phyloP scores from a whole-genome alignment of 2,329 filamentous ascomycete species.

The Aspergillus ustus region DNA sequence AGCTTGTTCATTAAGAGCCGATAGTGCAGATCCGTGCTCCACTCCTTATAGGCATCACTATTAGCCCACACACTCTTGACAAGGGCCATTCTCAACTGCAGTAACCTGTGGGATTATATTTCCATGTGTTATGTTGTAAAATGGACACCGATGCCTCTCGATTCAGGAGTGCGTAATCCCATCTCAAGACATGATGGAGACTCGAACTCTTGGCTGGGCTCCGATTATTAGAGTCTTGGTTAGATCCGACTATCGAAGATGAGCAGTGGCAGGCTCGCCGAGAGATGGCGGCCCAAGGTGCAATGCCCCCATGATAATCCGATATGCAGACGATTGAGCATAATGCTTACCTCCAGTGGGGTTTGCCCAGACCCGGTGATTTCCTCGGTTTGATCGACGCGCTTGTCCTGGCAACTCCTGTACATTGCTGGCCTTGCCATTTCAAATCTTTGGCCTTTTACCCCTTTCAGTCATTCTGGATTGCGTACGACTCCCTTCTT shows the following conservation, averaged over 20 bases:
- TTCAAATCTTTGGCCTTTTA: slow-evolving; percentile 6
- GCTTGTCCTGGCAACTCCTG: slow-evolving; percentile 5
- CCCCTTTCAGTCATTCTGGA: slow-evolving; percentile 11
- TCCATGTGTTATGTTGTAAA: neutral
- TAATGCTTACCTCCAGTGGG: neutral
- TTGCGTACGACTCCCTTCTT: slow-evolving; percentile 9
- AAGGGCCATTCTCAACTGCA: neutral
- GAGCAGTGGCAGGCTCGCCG: neutral
- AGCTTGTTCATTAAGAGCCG: slow-evolving; percentile 8
- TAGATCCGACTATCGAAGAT: slow-evolving; percentile 11
- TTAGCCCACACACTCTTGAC: slow-evolving; percentile 5
- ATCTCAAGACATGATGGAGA: neutral
- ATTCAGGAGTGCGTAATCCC: neutral
- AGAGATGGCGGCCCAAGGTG: slow-evolving; percentile 5
- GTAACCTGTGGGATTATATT: neutral
- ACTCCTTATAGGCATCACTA: slow-evolving; percentile 16
- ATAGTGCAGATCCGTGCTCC: slow-evolving; percentile 10
- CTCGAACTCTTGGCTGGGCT: neutral
- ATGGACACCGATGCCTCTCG: neutral
- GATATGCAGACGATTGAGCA: neutral
- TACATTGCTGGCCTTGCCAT: slow-evolving; percentile 8
- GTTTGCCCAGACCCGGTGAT: slow-evolving; percentile 1
- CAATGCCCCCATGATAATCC: slow-evolving; percentile 1
- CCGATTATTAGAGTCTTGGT: slow-evolving; percentile 5
- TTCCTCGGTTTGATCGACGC: slow-evolving; percentile 11